Base-by-base conservation (phyloP, 306 rosid genomes). In the Ammopiptanthus mongolicus region DNA sequence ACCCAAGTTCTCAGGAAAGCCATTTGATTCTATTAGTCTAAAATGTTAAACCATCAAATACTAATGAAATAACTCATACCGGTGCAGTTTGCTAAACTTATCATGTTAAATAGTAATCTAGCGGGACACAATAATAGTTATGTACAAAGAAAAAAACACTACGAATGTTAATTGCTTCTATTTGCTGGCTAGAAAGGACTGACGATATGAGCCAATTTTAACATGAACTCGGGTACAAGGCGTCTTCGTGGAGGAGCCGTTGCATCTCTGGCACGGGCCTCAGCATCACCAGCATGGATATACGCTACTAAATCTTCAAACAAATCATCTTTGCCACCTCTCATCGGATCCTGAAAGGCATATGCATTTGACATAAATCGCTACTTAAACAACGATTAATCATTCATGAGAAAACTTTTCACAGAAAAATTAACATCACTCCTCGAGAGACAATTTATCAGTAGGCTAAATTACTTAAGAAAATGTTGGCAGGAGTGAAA, bases 201-300 rank as follows among this genome's bases (percentile, higher is more conserved):
- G 50, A 94, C 88, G 9, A 50, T 70, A 69, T 80, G 95, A 75
- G 98, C 98, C 81, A 94, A 78, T 48, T 84, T 85, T 86, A 94
- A 79, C 95, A 94, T 84, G 79, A 69, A 91, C 78, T 94, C 97
- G 1, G 97, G 98, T 14, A 94, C 96, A 31, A 94, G 97, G 48
- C 98, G 93, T 80, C 79, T 91, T 76, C 97, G 84, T 48, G 86
- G 91, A 48, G 90, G 95, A 86, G 95, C 96, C 37, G 14, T 71
- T 14, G 83, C 90, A 69, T 91, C 93, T 82, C 59, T 91, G 41
- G 90, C 86, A 12, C 82, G 85, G 14, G 96, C 95, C 28, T 83
- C 97, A 9, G 87, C 33, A 75, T 91, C 97, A 46, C 74, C 87
- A 21, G 90, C 81, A 33, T 91, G 96, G 41, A 94, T 85, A 75